A percentile compares a stretch with the other conserved stretches of the same genome.
Conservation (phyloP, 2,329 filamentous ascomycete genomes). For the Paecilomyces formosus region DNA sequence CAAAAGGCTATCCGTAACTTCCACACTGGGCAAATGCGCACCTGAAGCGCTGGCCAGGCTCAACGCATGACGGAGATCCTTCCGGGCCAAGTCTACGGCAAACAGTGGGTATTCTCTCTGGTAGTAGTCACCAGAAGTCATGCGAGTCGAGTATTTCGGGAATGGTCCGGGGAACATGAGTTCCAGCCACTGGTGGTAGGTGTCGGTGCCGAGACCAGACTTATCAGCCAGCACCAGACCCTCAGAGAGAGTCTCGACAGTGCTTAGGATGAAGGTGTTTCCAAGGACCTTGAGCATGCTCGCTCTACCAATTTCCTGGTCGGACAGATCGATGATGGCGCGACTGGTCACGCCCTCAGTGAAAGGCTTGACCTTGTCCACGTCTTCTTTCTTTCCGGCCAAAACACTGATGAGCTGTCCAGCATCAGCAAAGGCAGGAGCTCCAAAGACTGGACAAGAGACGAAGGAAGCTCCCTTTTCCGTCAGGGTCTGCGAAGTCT, state of each 20-base stretch:
- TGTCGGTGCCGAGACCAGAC: slow-evolving; percentile 62
- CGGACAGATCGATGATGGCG: slow-evolving; percentile 62
- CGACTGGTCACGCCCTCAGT: slow-evolving; percentile 65
- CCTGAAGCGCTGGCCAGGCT: slow-evolving; percentile 58
- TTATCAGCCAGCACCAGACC: slow-evolving; percentile 75
- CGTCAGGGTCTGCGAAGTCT: slow-evolving; percentile 51
- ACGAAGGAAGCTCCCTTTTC: slow-evolving; percentile 64
- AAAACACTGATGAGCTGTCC: slow-evolving; percentile 67
- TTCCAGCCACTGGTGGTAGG: slow-evolving; percentile 65
- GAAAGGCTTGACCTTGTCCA: slow-evolving; percentile 61
- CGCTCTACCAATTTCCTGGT: slow-evolving; percentile 62
- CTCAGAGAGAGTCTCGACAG: slow-evolving; percentile 72
- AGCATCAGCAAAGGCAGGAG: slow-evolving; percentile 43
- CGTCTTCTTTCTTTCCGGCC: slow-evolving; percentile 54
- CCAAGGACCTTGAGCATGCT: slow-evolving; percentile 73
- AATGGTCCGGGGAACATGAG: slow-evolving; percentile 70
- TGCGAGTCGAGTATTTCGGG: slow-evolving; percentile 64
- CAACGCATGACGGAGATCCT: slow-evolving; percentile 71
- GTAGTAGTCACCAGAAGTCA: slow-evolving; percentile 70
- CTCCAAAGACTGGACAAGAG: slow-evolving; percentile 52
- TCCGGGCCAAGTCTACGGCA: slow-evolving; percentile 71
- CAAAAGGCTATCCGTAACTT: slow-evolving; percentile 63
- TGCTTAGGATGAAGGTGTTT: slow-evolving; percentile 79
- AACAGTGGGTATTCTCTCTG: slow-evolving; percentile 72
- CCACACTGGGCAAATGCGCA: slow-evolving; percentile 55